phyloP scores from a whole-genome alignment of 768 basidiomycete genomes.

The Lanmaoa rubissima region DNA sequence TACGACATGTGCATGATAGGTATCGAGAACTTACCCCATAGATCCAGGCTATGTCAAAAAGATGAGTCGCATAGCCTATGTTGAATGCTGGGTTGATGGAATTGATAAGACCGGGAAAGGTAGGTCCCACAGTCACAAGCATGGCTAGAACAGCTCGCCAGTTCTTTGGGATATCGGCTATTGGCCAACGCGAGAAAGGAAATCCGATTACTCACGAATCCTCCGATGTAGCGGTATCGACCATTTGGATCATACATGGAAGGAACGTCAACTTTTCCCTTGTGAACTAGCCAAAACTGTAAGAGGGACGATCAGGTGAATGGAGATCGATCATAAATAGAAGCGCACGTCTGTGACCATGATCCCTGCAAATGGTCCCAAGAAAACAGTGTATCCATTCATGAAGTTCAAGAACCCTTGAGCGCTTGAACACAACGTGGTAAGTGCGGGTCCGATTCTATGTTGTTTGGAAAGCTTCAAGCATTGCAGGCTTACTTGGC shows the following conservation, averaged over 20 bases:
- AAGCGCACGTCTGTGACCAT: conserved; percentile 55
- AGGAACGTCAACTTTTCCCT: conserved; percentile 71
- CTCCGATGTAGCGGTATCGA: conserved; percentile 73
- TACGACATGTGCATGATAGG: neutral
- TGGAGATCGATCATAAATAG: neutral
- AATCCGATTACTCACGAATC: conserved; percentile 54
- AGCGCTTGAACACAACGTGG: conserved; percentile 34
- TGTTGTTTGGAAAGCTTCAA: neutral
- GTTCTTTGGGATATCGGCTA: conserved; percentile 49
- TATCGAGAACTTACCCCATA: conserved; percentile 54
- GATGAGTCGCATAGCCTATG: conserved; percentile 53
- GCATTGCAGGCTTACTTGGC: conserved; percentile 31
- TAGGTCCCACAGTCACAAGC: conserved; percentile 65
- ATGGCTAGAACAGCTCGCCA: conserved; percentile 78
- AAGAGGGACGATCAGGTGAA: neutral
- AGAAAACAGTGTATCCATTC: conserved; percentile 81
- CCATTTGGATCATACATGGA: conserved; percentile 81
- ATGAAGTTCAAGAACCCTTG: conserved; percentile 76
- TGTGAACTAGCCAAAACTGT: conserved; percentile 79
- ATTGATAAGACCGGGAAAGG: conserved; percentile 73
- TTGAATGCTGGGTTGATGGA: conserved; percentile 65
- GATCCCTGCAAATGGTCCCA: conserved; percentile 83
- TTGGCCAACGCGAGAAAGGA: neutral
- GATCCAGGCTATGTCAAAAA: conserved; percentile 76
- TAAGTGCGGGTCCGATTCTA: neutral